Evolutionary conservation across 1,139 yeast genomes (phyloP).

Genomic region (Ogataea hybrid): DNA sequence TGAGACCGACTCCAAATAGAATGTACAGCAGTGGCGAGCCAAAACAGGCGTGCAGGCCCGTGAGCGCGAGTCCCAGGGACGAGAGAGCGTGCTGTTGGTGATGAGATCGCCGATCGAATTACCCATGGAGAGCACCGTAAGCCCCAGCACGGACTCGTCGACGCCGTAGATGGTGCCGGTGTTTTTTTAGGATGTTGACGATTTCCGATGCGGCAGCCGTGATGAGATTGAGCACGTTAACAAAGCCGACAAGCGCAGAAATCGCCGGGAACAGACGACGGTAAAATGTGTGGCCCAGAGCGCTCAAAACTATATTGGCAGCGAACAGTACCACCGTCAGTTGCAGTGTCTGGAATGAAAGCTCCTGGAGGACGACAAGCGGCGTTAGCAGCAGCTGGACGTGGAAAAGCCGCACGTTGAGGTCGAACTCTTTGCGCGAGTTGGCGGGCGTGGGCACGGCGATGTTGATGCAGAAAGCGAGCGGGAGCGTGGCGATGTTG

Average conservation of each 20-base stretch:
- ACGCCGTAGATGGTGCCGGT: conserved; percentile 28
- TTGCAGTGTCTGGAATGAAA: background rate
- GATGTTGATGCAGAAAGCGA: conserved; percentile 23
- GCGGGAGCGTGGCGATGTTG: conserved; percentile 25
- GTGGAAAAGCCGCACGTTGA: conserved; percentile 22
- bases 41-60: conserved; percentile 59
- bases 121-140: conserved; percentile 53
- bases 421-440: conserved; percentile 13
- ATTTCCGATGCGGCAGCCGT: conserved; percentile 29
- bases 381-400: conserved; percentile 28
- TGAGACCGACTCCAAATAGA: conserved; percentile 41
- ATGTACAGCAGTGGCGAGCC: conserved; percentile 54
- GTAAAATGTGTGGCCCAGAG: conserved; percentile 3
- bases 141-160: conserved; percentile 38
- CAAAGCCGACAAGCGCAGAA: conserved; percentile 28
- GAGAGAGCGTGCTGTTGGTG: conserved; percentile 52
- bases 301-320: conserved; percentile 6
- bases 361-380: conserved; percentile 9
- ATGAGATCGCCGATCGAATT: conserved; percentile 57
- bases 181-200: conserved; percentile 29
- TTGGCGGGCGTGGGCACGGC: conserved; percentile 29
- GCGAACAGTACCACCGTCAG: background rate
- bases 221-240: conserved; percentile 28
- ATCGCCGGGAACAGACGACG: conserved; percentile 8
- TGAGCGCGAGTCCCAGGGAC: conserved; percentile 51